Evolutionary conservation across 2,329 filamentous ascomycete species (phyloP).

Genomic region (Juglanconis sp.): DNA sequence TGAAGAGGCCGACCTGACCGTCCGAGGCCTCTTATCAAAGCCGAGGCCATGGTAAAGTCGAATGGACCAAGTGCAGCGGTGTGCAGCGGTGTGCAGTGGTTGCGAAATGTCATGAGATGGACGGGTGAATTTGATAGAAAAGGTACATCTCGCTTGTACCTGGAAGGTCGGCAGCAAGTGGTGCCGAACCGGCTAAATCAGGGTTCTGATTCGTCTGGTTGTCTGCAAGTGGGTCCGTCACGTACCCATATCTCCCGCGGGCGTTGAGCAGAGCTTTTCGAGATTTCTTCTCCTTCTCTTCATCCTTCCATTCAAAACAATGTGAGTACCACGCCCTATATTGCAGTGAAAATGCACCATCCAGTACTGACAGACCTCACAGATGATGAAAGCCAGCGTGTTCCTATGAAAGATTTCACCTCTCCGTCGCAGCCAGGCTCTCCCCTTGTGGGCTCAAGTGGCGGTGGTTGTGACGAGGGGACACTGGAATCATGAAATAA

Average conservation of each 20-base stretch:
- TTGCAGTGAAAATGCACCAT: conserved; percentile 4
- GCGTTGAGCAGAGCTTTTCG: conserved; percentile 25
- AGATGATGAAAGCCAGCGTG: conserved; percentile 99
- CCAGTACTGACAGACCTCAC: conserved; percentile 30
- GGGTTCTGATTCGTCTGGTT: conserved; percentile 1
- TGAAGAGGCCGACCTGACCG: not conserved
- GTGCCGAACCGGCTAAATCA: not conserved
- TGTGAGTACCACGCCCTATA: conserved; percentile 57
- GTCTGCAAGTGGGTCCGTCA: not conserved
- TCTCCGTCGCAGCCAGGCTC: conserved; percentile 69
- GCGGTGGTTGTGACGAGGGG: conserved; percentile 64
- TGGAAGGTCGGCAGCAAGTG: not conserved
- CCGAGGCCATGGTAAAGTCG: conserved; percentile 6
- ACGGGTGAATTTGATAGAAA: not conserved
- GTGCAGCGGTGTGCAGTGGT: not conserved
- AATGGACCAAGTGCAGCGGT: not conserved
- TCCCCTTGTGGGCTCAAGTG: conserved; percentile 89
- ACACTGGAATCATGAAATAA: conserved; percentile 80
- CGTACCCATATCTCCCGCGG: conserved; percentile 15
- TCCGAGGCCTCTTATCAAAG: conserved; percentile 6
- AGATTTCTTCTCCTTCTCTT: conserved; percentile 50
- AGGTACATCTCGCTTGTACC: conserved; percentile 17
- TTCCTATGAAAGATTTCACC: conserved; percentile 79
- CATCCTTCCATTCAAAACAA: conserved; percentile 99
- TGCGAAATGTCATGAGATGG: conserved; percentile 5